Evolutionary conservation across 208 protist genomes (phyloP), one percentile per base, ranked within the genome.

Genomic region (Herpetomonas tarakana): DNA sequence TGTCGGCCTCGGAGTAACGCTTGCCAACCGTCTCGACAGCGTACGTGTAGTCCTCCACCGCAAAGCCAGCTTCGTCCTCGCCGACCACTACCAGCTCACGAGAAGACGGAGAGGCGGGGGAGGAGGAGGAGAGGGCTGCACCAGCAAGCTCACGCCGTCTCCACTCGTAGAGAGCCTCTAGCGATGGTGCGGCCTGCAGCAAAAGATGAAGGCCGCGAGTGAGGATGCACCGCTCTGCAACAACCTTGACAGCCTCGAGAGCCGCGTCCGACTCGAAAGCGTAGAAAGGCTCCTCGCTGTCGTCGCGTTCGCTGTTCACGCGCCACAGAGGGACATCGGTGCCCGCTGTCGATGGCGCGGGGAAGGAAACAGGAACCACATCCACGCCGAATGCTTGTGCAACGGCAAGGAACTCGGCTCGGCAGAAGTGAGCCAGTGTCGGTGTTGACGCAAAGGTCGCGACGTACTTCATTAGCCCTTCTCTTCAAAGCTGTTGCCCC

Each of bases 11-110:
- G 2, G 71, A 62, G 65, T 91, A 94, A 35, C 80, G 77, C 41
- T 73, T 81, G 2, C 88, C 88, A 56, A 90, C 74, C 19, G 84
- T 88, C 64, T 94, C 82, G 9, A 94, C 76, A 19, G 67, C 61
- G 56, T 86, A 89, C 25, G 45, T 52, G 62, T 74, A 89, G 56
- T 60, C 61, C 21, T 53, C 51, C 24, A 51, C 46, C 16, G 58
- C 45, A 50, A 72, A 74, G 25, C 41, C 21, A 38, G 25, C 38
- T 39, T 77, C 72, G 3, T 71, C 35, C 49, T 80, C 76, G 16
- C 72, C 78, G 16, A 60, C 12, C 22, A 69, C 67, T 30, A 74
- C 53, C 25, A 19, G 41, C 44, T 44, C 38, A 16, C 22, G 4
- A 22, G 52, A 30, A 7, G 58, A 12, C 29, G 52, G 1, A 44